A percentile compares a stretch with the other conserved stretches of the same genome.
phyloP scores from a whole-genome alignment of 768 basidiomycete genomes.

The Lactarius indigo region DNA sequence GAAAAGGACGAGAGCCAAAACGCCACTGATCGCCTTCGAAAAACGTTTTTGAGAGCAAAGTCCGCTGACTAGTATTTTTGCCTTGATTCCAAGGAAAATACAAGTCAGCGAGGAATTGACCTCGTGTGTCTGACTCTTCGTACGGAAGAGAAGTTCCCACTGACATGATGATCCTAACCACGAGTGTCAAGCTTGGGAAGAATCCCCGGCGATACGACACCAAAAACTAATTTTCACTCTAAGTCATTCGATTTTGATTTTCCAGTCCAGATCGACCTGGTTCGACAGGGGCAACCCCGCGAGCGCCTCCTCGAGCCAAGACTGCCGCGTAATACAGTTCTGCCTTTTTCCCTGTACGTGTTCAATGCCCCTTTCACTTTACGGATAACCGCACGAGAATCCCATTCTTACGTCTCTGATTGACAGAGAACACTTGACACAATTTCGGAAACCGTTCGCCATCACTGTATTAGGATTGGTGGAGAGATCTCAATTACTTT shows the following conservation, averaged over 20 bases:
- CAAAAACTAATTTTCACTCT: neutral
- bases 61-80: too few relatives aligned
- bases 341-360: conserved; percentile 8
- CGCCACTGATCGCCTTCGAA: conserved; percentile 15
- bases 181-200: neutral
- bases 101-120: neutral
- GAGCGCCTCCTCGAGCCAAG: neutral
- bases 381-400: conserved; percentile 8
- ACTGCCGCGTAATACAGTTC: neutral
- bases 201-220: neutral
- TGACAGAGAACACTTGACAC: conserved; percentile 2
- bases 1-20: neutral
- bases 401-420: conserved; percentile 12
- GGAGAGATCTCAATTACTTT: neutral
- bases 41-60: neutral
- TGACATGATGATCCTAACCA: neutral
- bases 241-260: neutral
- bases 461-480: conserved; percentile 3
- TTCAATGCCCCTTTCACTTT: conserved; percentile 9
- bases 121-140: neutral
- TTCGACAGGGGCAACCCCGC: neutral
- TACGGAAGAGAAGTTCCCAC: neutral
- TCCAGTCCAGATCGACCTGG: neutral
- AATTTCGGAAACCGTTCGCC: neutral
- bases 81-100: too few relatives aligned